Conservation (phyloP, 768 basidiomycete species). For the Leccinum imitatum region DNA sequence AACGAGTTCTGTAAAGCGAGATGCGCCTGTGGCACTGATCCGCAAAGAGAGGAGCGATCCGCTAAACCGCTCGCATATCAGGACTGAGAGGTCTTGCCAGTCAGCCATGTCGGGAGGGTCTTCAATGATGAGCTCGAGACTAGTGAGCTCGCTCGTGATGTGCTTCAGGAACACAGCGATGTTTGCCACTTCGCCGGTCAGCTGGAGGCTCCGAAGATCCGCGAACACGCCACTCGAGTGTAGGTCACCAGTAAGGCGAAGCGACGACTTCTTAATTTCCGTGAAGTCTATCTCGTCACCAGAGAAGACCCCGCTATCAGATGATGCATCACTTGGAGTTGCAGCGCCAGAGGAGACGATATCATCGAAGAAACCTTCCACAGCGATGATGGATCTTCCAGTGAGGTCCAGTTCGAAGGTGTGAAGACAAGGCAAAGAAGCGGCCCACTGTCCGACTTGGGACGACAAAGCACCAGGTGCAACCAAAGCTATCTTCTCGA, state of each 20-base stretch:
- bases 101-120: slow-evolving; percentile 74
- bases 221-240: slow-evolving; percentile 56
- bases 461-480: slow-evolving; percentile 74
- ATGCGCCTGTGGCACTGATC: slow-evolving; percentile 63
- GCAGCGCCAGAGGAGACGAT: slow-evolving; percentile 65
- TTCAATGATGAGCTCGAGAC: slow-evolving; percentile 74
- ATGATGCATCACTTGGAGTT: slow-evolving; percentile 69
- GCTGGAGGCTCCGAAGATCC: slow-evolving; percentile 56
- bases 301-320: slow-evolving; percentile 77
- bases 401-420: slow-evolving; percentile 71
- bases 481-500: slow-evolving; percentile 64
- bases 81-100: slow-evolving; percentile 68
- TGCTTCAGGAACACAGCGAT: slow-evolving; percentile 73
- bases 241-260: slow-evolving; percentile 62
- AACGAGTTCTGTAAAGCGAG: slow-evolving; percentile 79
- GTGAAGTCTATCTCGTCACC: slow-evolving; percentile 76
- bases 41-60: slow-evolving; percentile 58
- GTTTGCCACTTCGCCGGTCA: slow-evolving; percentile 70
- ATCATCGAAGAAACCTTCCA: slow-evolving; percentile 82
- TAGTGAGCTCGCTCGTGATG: slow-evolving; percentile 60
- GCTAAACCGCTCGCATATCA: slow-evolving; percentile 64
- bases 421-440: slow-evolving; percentile 59
- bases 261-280: slow-evolving; percentile 67
- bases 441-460: slow-evolving; percentile 73
- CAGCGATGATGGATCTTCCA: slow-evolving; percentile 61